phyloP scores from a whole-genome alignment of 2,329 filamentous ascomycete species.

The Arthrobotrys sinensis region DNA sequence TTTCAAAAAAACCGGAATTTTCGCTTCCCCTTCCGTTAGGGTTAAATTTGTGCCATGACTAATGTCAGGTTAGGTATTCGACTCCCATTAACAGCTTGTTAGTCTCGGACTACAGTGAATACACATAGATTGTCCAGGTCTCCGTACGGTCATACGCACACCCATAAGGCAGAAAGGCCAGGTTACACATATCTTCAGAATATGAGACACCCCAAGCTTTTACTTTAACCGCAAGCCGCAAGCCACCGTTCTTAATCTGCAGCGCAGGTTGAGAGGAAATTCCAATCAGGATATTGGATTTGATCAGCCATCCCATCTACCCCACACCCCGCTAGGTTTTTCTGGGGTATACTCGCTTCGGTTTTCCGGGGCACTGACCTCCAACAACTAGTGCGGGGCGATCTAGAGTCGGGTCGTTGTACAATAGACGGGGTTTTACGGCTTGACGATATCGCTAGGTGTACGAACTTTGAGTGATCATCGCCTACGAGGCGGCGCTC shows the following conservation, averaged over 20 bases:
- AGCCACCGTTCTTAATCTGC: slow-evolving; percentile 2
- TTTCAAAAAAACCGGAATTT: slow-evolving; percentile 31
- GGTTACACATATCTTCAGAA: background rate
- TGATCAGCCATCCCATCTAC: slow-evolving; percentile 36
- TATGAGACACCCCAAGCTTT: slow-evolving; percentile 19
- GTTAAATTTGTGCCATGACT: background rate
- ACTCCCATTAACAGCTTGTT: background rate
- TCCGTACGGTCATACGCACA: background rate
- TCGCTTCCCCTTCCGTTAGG: slow-evolving; percentile 41
- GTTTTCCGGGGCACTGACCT: slow-evolving; percentile 23
- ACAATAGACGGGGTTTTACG: too few species aligned
- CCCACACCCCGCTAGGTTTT: slow-evolving; percentile 26
- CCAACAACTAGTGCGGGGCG: slow-evolving; percentile 26
- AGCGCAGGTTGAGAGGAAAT: background rate
- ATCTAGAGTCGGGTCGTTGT: background rate
- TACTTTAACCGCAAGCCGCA: background rate
- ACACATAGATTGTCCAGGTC: background rate
- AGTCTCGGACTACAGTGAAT: background rate
- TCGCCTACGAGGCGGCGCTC: too few species aligned
- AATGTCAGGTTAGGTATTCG: background rate
- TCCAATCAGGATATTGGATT: slow-evolving; percentile 34
- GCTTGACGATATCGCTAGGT: too few species aligned
- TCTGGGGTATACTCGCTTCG: slow-evolving; percentile 39
- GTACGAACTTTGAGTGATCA: too few species aligned
- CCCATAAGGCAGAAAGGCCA: background rate